These are phyloP conservation scores for Taphrina populina DNA, from an alignment of 1,139 yeast species.

Conservation along the genomic window DNA sequence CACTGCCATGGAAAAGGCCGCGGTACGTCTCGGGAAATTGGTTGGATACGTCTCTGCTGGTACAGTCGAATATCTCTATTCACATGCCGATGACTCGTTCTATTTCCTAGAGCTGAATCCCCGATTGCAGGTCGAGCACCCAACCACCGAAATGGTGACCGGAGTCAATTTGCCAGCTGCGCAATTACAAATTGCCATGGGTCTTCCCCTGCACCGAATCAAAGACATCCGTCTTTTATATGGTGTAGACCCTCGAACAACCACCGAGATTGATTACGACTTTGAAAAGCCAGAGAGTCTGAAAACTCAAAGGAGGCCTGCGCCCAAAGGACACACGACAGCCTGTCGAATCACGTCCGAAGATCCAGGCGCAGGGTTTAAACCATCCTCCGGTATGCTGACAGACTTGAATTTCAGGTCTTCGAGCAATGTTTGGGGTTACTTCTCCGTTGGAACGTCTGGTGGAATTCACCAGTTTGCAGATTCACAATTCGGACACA, in stretches of 20 bases:
- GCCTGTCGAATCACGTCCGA: slow-evolving; percentile 99
- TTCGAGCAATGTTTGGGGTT: slow-evolving; percentile 98
- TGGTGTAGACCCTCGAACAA: slow-evolving; percentile 92
- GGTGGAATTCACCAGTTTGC: slow-evolving; percentile 97
- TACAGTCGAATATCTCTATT: slow-evolving; percentile 94
- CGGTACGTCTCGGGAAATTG: slow-evolving; percentile 89
- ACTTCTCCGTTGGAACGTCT: slow-evolving; percentile 92
- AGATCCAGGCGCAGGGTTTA: slow-evolving; percentile 98
- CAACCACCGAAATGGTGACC: slow-evolving; percentile 98
- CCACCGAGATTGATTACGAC: slow-evolving; percentile 86
- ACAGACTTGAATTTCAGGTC: slow-evolving; percentile 96
- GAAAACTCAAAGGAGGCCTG: slow-evolving; percentile 82
- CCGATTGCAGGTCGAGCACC: slow-evolving; percentile 98
- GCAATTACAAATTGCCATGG: slow-evolving; percentile 98
- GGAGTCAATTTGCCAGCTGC: slow-evolving; percentile 98
- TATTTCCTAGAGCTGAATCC: slow-evolving; percentile 96
- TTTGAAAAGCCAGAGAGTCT: slow-evolving; percentile 71
- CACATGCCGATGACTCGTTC: slow-evolving; percentile 89
- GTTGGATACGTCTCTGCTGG: slow-evolving; percentile 99
- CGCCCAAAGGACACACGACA: slow-evolving; percentile 96
- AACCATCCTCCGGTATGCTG: slow-evolving; percentile 95
- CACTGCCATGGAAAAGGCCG: slow-evolving; percentile 90
- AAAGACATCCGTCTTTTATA: slow-evolving; percentile 87
- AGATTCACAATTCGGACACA: slow-evolving; percentile 97
- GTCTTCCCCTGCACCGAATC: slow-evolving; percentile 93